These are phyloP conservation scores for Thozetella sp. DNA, from an alignment of 495 filamentous ascomycete species.

Conservation along the genomic window DNA sequence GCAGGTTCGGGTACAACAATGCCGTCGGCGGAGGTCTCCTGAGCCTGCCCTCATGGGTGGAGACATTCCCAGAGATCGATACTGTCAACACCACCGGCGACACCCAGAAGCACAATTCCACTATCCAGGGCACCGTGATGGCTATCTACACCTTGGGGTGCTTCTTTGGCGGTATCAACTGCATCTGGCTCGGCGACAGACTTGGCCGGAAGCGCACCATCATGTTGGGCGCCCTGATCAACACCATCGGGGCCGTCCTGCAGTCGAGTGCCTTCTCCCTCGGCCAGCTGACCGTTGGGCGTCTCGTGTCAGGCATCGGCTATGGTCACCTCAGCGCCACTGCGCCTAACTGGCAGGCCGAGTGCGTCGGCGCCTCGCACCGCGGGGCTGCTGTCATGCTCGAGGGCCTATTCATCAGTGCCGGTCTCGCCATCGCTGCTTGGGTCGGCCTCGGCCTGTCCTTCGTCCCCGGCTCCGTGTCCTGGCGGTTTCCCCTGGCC, in stretches of 20 bases:
- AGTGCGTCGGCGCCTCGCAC: slow-evolving; percentile 65
- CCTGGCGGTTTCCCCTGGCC: slow-evolving; percentile 42
- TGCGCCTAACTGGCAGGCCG: slow-evolving; percentile 61
- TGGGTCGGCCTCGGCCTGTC: slow-evolving; percentile 59
- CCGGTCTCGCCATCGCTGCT: slow-evolving; percentile 64
- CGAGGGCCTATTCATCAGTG: slow-evolving; percentile 64
- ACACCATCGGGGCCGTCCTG: slow-evolving; percentile 58
- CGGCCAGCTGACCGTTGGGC: slow-evolving; percentile 58
- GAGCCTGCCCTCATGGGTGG: slow-evolving; percentile 26
- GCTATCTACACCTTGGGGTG: slow-evolving; percentile 62
- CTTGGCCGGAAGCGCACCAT: slow-evolving; percentile 55
- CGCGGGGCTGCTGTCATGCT: slow-evolving; percentile 71
- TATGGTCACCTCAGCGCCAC: slow-evolving; percentile 63
- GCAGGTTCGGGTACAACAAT: slow-evolving; percentile 9
- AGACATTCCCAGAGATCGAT: slow-evolving; percentile 54
- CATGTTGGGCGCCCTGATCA: slow-evolving; percentile 49
- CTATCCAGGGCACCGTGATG: slow-evolving; percentile 36
- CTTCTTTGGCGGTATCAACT: slow-evolving; percentile 59
- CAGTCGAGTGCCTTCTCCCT: slow-evolving; percentile 57
- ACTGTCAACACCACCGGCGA: slow-evolving; percentile 43
- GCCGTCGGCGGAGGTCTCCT: slow-evolving; percentile 8
- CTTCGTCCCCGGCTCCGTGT: slow-evolving; percentile 43
- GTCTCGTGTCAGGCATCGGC: slow-evolving; percentile 57
- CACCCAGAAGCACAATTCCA: slow-evolving; percentile 30
- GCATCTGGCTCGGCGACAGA: slow-evolving; percentile 55